Conservation (phyloP, 2,329 filamentous ascomycete genomes). For the Neofusicoccum parvum region DNA sequence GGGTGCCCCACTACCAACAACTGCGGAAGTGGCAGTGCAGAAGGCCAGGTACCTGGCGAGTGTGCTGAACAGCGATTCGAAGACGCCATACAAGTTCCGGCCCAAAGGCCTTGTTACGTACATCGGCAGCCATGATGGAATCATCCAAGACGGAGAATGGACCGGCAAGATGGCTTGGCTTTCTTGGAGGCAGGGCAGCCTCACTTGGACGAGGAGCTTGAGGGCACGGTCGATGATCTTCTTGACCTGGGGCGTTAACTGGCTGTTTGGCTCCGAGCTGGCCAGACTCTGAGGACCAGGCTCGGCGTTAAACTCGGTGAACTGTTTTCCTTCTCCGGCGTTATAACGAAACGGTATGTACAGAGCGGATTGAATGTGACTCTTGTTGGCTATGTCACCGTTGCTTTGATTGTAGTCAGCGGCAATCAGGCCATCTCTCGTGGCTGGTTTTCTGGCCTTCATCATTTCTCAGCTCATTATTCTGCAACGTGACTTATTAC, state of each 20-base stretch:
- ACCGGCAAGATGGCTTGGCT: conserved; percentile 47
- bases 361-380: no score
- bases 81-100: conserved; percentile 47
- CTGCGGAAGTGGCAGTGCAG: conserved; percentile 43
- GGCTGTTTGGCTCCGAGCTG: conserved; percentile 38
- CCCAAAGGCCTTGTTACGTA: conserved; percentile 44
- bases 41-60: conserved; percentile 41
- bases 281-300: conserved; percentile 32
- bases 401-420: no score
- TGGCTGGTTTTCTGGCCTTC: no score
- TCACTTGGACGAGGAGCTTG: conserved; percentile 41
- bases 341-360: no score
- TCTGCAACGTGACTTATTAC: no score
- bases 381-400: no score
- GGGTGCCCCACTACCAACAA: conserved; percentile 36
- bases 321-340: no score
- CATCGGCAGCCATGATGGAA: conserved; percentile 45
- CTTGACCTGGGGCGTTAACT: conserved; percentile 37
- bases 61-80: conserved; percentile 48
- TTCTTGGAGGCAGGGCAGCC: conserved; percentile 45
- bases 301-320: no score
- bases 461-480: no score
- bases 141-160: conserved; percentile 45
- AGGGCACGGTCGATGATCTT: conserved; percentile 35
- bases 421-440: no score